Evolutionary conservation across 176 grass and related monocot genomes (phyloP).

Genomic region (Rhynchospora pubera): DNA sequence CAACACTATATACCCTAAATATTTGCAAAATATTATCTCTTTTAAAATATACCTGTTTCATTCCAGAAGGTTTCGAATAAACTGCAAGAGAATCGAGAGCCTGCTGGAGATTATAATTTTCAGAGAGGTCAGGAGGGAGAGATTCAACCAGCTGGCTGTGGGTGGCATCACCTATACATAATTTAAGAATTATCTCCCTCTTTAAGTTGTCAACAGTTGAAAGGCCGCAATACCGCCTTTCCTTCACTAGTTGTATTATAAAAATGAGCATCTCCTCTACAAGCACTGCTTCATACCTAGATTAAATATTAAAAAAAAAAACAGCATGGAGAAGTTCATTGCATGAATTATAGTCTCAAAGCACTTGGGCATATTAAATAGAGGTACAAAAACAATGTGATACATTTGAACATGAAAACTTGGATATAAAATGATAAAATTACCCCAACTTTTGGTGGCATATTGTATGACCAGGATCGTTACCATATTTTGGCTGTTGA

Average conservation of each 20-base stretch:
- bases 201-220: conserved; percentile 80
- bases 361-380: background rate
- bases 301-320: background rate
- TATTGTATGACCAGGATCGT: background rate
- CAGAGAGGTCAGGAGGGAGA: conserved; percentile 76
- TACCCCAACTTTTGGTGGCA: background rate
- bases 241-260: conserved; percentile 94
- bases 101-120: conserved; percentile 67
- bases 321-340: background rate
- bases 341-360: background rate
- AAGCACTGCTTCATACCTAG: conserved; percentile 80
- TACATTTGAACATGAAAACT: background rate
- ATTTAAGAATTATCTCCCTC: conserved; percentile 82
- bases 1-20: background rate
- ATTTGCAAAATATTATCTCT: background rate
- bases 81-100: conserved; percentile 74
- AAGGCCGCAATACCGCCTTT: conserved; percentile 81
- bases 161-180: conserved; percentile 72
- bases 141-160: conserved; percentile 88
- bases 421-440: background rate
- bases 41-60: conserved; percentile 75
- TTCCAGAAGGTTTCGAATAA: conserved; percentile 93
- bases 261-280: conserved; percentile 88
- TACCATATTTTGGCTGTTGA: background rate
- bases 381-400: background rate